phyloP scores from a whole-genome alignment of 148 eudicot genomes.

The Pharnaceum exiguum region DNA sequence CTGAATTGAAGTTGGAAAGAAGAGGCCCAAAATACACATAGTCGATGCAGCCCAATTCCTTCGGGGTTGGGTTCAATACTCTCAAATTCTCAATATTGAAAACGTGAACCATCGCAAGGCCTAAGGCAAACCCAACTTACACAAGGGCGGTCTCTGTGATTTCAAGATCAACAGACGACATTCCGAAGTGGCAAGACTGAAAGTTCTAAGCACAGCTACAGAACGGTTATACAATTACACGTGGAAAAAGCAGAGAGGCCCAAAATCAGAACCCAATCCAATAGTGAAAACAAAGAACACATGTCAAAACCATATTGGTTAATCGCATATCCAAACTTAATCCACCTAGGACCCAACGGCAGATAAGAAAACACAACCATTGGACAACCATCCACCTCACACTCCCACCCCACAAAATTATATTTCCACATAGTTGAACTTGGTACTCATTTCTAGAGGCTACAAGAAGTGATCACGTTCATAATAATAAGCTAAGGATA shows the following conservation, averaged over 20 bases:
- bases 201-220: neutral
- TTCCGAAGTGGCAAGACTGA: slow-evolving; percentile 10
- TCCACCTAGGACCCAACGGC: slow-evolving; percentile 22
- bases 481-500: neutral
- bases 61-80: too few relatives aligned
- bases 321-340: slow-evolving; percentile 30
- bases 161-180: too few relatives aligned
- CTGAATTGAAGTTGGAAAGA: too few relatives aligned
- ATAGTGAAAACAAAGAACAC: slow-evolving; percentile 5
- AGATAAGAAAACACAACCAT: slow-evolving; percentile 27
- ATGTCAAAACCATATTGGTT: slow-evolving; percentile 19
- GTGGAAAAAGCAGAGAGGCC: neutral
- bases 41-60: too few relatives aligned
- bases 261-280: slow-evolving; percentile 19
- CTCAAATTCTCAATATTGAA: too few relatives aligned
- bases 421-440: slow-evolving; percentile 25
- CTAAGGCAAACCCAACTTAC: too few relatives aligned
- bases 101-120: too few relatives aligned
- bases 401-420: slow-evolving; percentile 6
- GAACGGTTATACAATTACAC: neutral
- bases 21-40: too few relatives aligned
- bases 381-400: slow-evolving; percentile 24
- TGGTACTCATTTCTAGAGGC: too few relatives aligned
- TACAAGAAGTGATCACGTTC: neutral
- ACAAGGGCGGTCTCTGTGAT: too few relatives aligned